Conservation (phyloP, 2,329 filamentous ascomycete species). For the Xylaria sp. region DNA sequence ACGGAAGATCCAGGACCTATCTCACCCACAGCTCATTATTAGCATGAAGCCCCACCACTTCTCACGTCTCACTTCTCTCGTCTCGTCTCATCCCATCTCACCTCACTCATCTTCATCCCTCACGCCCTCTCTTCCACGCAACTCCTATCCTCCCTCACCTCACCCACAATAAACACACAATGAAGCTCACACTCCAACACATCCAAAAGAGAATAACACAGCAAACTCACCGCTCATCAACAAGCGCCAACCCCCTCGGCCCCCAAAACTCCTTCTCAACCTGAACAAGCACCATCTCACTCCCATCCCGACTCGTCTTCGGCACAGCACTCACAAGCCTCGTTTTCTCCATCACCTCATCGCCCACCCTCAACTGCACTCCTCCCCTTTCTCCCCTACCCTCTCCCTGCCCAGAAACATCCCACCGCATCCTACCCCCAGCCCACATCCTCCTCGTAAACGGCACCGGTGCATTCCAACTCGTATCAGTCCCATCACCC, state of each 20-base stretch:
- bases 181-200: neutral
- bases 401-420: neutral
- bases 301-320: conserved; percentile 65
- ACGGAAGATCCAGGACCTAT: conserved; percentile 59
- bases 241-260: conserved; percentile 61
- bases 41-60: neutral
- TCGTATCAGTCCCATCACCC: conserved; percentile 68
- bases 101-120: neutral
- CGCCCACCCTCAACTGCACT: conserved; percentile 40
- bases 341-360: conserved; percentile 62
- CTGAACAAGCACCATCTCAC: conserved; percentile 73
- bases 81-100: neutral
- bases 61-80: neutral
- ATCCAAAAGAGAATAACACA: conserved; percentile 50
- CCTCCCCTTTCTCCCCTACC: conserved; percentile 54
- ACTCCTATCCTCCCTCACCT: no score
- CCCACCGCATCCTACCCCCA: conserved; percentile 63
- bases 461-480: conserved; percentile 68
- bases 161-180: neutral
- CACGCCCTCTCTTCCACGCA: no score
- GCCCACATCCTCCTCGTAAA: conserved; percentile 77
- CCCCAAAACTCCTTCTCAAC: conserved; percentile 70
- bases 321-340: conserved; percentile 63
- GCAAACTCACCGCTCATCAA: conserved; percentile 65
- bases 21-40: neutral